These are phyloP conservation scores for Carpinus fangiana DNA, from an alignment of 306 rosid species.

Conservation along the genomic window DNA sequence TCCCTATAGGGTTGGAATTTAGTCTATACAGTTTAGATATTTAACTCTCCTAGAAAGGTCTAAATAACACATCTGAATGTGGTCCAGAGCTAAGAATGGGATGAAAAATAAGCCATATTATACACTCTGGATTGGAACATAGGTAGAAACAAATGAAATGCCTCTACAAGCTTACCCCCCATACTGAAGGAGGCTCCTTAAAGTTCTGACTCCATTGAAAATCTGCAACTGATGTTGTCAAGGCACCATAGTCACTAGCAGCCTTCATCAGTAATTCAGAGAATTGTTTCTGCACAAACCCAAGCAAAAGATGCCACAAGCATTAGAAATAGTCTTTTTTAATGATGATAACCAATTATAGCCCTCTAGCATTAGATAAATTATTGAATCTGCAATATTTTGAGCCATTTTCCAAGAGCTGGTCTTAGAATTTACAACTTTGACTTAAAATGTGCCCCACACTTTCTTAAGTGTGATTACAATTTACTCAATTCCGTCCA, in stretches of 20 bases:
- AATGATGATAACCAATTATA: not conserved
- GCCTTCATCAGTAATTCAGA: conserved; percentile 95
- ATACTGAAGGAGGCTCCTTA: conserved; percentile 91
- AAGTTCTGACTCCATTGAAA: conserved; percentile 99
- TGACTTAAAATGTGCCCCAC: not conserved
- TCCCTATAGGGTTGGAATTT: not conserved
- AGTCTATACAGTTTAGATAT: not conserved
- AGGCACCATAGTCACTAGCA: conserved; percentile 93
- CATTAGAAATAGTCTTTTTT: conserved; percentile 20
- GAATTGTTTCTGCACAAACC: conserved; percentile 81
- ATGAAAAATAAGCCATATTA: not conserved
- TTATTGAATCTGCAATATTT: not conserved
- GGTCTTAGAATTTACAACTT: not conserved
- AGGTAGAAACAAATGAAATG: conserved; percentile 24
- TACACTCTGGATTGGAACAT: not conserved
- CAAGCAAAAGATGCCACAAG: conserved; percentile 32
- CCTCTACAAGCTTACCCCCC: conserved; percentile 76
- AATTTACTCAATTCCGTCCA: not conserved
- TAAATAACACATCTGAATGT: not conserved
- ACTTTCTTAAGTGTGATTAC: not conserved
- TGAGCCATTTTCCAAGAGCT: not conserved
- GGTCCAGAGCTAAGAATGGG: conserved; percentile 1
- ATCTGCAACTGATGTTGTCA: conserved; percentile 93
- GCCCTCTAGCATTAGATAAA: conserved; percentile 12
- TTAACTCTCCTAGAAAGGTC: not conserved